Evolutionary conservation across 176 grass and related monocot species (phyloP), one percentile per base, ranked within the genome.

Genomic region (Carex scoparia): DNA sequence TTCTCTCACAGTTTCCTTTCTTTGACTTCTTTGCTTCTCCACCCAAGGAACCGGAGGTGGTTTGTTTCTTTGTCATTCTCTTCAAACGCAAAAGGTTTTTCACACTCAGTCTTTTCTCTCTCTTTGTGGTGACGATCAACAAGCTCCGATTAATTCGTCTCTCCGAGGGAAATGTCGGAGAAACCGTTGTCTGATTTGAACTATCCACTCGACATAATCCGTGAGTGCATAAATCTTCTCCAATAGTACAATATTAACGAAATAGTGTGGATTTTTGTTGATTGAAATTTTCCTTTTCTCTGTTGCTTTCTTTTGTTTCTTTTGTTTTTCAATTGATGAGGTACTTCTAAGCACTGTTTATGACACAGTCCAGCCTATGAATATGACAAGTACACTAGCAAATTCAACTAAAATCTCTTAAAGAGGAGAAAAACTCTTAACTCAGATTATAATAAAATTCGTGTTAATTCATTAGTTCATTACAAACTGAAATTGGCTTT

Each of bases 141-240:
- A 67, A 71, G 68, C 67, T 70, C 32, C 15, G 10, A 51, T 73
- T 73, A 42, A 42, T 18, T 49, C 46, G 0, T 32, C 49, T 63
- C 61, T 31, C 38, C 33, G 18, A 48, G 69, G 1, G 18, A 77
- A 14, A 78, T 78, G 27, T 31, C 27, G 51, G 28, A 78, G 6
- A 49, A 57, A 35, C 28, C 28, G 5, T 35, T 28, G 35, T 18
- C 66, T 78, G 51, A 56, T 56, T 32, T 27, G 30, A 19, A 6
- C 51, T 78, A 78, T 78, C 74, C 74, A 78, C 49, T 78, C 18
- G 51, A 78, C 57, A 28, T 12, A 35, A 27, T 78, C 57, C 74
- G 74, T 78, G 57, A 57, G 74, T 78, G 23, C 28, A 16, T 23
- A 1, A 57, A 78, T 5, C 48, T 56, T 77, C 28, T 35, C 74